Evolutionary conservation across 1,139 yeast genomes (phyloP).

Genomic region (Tardiomyces blankii): DNA sequence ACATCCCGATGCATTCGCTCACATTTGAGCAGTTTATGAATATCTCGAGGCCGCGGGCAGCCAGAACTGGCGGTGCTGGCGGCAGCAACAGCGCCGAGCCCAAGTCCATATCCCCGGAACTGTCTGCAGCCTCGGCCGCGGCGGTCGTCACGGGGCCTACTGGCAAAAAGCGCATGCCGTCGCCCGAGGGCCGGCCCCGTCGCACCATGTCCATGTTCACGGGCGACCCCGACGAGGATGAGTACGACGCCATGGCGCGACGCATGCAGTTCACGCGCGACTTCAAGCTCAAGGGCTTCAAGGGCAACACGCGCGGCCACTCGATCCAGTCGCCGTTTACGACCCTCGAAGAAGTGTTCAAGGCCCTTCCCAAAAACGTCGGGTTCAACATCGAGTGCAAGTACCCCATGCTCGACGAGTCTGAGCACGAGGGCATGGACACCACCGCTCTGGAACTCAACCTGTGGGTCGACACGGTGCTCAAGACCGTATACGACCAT

Average conservation of each 20-base stretch:
- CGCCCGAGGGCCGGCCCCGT: constrained; percentile 2
- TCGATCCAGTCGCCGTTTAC: constrained; percentile 90
- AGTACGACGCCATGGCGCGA: constrained; percentile 32
- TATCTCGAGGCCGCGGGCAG: constrained; percentile 26
- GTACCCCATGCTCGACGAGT: constrained; percentile 93
- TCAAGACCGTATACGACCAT: constrained; percentile 70
- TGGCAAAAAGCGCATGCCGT: not conserved
- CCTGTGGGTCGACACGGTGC: constrained; percentile 69
- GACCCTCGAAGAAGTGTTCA: constrained; percentile 74
- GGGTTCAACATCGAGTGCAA: constrained; percentile 95
- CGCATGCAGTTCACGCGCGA: constrained; percentile 83
- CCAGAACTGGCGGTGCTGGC: constrained; percentile 6
- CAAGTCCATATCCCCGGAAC: no score
- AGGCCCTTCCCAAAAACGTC: constrained; percentile 66
- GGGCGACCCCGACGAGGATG: constrained; percentile 14
- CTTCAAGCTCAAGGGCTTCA: constrained; percentile 76
- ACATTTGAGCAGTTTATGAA: constrained; percentile 83
- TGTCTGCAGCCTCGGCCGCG: not conserved
- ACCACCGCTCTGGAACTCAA: constrained; percentile 77
- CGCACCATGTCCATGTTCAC: constrained; percentile 19
- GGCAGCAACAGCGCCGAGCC: constrained; percentile 6
- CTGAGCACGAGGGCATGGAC: constrained; percentile 81
- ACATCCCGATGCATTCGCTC: constrained; percentile 89
- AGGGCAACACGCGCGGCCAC: constrained; percentile 83
- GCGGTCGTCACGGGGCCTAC: not conserved